Conservation (phyloP, 2,329 filamentous ascomycete genomes). For the Colletotrichum acutatum region DNA sequence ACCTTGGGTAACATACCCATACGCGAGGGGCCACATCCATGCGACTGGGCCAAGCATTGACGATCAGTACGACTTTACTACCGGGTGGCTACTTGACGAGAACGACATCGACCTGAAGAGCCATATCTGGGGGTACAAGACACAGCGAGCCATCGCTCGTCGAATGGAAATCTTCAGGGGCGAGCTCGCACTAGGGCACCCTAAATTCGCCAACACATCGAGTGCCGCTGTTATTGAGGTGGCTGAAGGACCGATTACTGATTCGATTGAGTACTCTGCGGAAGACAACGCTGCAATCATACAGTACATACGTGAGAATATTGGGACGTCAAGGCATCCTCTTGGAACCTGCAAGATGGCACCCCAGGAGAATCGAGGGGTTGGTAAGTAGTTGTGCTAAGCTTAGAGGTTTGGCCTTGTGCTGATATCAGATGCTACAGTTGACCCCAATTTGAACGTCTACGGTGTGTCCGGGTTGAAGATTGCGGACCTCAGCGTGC, state of each 20-base stretch:
- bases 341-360: slow-evolving; percentile 59
- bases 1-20: slow-evolving; percentile 67
- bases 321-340: slow-evolving; percentile 57
- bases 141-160: slow-evolving; percentile 68
- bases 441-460: slow-evolving; percentile 53
- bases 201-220: slow-evolving; percentile 54
- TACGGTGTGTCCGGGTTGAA: slow-evolving; percentile 54
- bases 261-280: slow-evolving; percentile 57
- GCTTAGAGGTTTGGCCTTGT: neutral
- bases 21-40: slow-evolving; percentile 68
- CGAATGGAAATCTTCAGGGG: slow-evolving; percentile 65
- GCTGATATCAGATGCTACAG: slow-evolving; percentile 36
- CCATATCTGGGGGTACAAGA: slow-evolving; percentile 74
- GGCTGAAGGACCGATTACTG: slow-evolving; percentile 46
- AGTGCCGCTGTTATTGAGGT: slow-evolving; percentile 60
- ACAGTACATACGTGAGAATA: slow-evolving; percentile 52
- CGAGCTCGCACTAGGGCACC: slow-evolving; percentile 55
- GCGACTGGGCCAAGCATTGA: slow-evolving; percentile 51
- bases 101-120: slow-evolving; percentile 67
- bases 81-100: slow-evolving; percentile 60
- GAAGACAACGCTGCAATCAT: slow-evolving; percentile 63
- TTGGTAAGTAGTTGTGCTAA: slow-evolving; percentile 36
- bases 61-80: slow-evolving; percentile 59
- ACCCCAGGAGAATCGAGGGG: slow-evolving; percentile 50
- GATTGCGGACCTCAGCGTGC: slow-evolving; percentile 51